Evolutionary conservation across 306 rosid species (phyloP).

Genomic region (Cicer cuneatum): DNA sequence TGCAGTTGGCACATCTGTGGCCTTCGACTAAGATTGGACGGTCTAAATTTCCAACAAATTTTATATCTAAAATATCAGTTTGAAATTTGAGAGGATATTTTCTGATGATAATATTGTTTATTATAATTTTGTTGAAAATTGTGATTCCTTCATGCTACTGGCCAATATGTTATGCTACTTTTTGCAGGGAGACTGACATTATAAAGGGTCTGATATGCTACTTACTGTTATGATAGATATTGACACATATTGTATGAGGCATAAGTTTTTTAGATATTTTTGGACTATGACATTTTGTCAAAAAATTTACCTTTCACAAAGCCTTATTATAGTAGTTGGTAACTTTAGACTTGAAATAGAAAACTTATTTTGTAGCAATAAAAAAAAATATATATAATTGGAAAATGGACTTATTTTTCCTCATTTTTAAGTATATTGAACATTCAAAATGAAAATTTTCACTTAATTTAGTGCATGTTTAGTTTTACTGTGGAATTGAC

Average conservation of each 20-base stretch:
- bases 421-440: constrained; percentile 2
- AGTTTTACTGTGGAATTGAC: too few relatives aligned
- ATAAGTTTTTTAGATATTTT: constrained; percentile 37
- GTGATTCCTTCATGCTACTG: constrained; percentile 40
- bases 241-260: constrained; percentile 34
- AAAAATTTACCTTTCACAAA: constrained; percentile 22
- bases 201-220: constrained; percentile 42
- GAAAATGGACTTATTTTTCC: neutral
- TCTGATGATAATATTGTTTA: constrained; percentile 32
- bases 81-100: constrained; percentile 1
- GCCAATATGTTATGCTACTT: constrained; percentile 39
- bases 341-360: constrained; percentile 1
- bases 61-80: too few relatives aligned
- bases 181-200: constrained; percentile 45
- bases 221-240: constrained; percentile 41
- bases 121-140: constrained; percentile 17
- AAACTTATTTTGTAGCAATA: constrained; percentile 13
- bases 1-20: too few relatives aligned
- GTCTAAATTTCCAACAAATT: too few relatives aligned
- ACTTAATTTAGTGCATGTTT: neutral
- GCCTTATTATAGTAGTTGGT: constrained; percentile 7
- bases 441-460: constrained; percentile 26
- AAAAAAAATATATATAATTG: neutral
- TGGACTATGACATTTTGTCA: constrained; percentile 30
- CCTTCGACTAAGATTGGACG: too few relatives aligned